These are phyloP conservation scores for Candida mattraensis DNA, from an alignment of 805 yeast genomes.

Conservation along the genomic window DNA sequence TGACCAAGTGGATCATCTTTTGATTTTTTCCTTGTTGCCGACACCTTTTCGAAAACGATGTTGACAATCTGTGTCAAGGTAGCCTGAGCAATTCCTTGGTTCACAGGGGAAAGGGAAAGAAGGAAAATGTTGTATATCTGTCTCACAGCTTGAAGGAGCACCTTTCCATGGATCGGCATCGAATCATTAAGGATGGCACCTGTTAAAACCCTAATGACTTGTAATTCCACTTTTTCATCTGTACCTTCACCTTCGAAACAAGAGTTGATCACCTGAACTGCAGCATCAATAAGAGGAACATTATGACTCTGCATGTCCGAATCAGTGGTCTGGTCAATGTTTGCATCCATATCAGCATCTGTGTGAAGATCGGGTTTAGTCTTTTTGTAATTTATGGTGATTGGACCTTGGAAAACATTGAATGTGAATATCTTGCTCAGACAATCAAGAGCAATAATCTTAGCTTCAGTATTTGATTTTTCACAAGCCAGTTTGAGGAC, in stretches of 20 bases:
- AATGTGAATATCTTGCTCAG: constrained; percentile 88
- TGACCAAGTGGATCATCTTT: constrained; percentile 2
- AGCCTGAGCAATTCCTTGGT: constrained; percentile 95
- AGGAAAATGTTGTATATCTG: constrained; percentile 92
- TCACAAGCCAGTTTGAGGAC: constrained; percentile 78
- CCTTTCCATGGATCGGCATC: constrained; percentile 86
- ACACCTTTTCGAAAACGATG: constrained; percentile 75
- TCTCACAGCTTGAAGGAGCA: constrained; percentile 84
- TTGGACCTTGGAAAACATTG: constrained; percentile 64
- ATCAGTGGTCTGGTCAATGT: constrained; percentile 38
- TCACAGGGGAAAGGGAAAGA: constrained; percentile 73
- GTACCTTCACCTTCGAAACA: constrained; percentile 93
- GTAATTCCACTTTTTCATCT: constrained; percentile 84
- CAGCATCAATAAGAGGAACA: constrained; percentile 69
- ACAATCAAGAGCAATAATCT: constrained; percentile 76
- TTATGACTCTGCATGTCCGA: constrained; percentile 28
- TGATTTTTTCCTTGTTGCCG: constrained; percentile 9
- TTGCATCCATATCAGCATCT: constrained; percentile 45
- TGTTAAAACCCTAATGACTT: constrained; percentile 87
- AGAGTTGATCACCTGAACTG: constrained; percentile 78
- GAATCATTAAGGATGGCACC: constrained; percentile 82
- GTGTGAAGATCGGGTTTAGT: constrained; percentile 27
- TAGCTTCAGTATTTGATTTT: constrained; percentile 59
- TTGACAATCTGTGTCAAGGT: constrained; percentile 87
- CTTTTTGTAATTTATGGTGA: constrained; percentile 44